phyloP scores from a whole-genome alignment of 139 green algal genomes.

The Diplosphaera chodatii region DNA sequence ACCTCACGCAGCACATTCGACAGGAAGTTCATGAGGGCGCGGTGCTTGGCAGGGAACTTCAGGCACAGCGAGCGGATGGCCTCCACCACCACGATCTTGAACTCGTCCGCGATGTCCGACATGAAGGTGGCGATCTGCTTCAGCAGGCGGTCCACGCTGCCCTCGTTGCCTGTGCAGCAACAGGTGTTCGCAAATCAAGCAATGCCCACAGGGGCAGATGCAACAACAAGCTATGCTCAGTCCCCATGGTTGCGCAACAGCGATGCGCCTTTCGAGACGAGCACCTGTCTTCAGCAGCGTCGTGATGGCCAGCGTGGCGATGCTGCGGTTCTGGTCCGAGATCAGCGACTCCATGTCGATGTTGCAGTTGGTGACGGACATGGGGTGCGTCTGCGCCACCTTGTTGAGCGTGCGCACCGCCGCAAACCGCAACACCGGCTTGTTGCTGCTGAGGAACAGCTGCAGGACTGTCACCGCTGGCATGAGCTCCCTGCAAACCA shows the following conservation, averaged over 20 bases:
- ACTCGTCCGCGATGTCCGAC: conserved; percentile 96
- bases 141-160: conserved; percentile 92
- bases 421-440: conserved; percentile 95
- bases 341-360: conserved; percentile 99
- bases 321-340: conserved; percentile 86
- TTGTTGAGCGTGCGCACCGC: conserved; percentile 85
- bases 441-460: conserved; percentile 94
- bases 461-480: conserved; percentile 97
- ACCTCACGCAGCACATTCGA: conserved; percentile 67
- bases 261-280: too few species aligned
- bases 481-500: conserved; percentile 62
- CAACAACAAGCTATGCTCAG: too few species aligned
- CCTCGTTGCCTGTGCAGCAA: conserved; percentile 71
- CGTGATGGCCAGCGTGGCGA: conserved; percentile 98
- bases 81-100: conserved; percentile 98
- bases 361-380: conserved; percentile 95
- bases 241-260: too few species aligned
- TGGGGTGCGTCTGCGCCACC: conserved; percentile 91
- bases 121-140: conserved; percentile 99
- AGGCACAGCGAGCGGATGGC: conserved; percentile 92
- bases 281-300: conserved; percentile 94
- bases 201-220: too few species aligned
- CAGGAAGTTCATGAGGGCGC: conserved; percentile 95
- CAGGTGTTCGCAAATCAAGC: too few species aligned
- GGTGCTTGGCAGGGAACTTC: conserved; percentile 97